Conservation (phyloP, 78 protist genomes). For the Creolimax fragrantissima region DNA sequence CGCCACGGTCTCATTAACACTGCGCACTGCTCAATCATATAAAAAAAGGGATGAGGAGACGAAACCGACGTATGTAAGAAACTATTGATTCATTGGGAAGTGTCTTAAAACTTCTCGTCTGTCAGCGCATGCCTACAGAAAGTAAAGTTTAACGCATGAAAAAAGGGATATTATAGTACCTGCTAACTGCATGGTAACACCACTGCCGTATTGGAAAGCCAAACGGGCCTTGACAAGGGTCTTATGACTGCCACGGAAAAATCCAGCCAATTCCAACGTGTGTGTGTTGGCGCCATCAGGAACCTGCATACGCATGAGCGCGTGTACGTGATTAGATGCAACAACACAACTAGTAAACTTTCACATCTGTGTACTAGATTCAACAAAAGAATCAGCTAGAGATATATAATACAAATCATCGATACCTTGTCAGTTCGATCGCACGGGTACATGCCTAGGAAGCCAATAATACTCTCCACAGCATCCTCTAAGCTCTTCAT, state of each 20-base stretch:
- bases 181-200: slow-evolving; percentile 26
- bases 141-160: neutral
- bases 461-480: slow-evolving; percentile 38
- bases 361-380: too few relatives aligned
- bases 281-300: neutral
- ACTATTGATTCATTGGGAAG: neutral
- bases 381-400: too few relatives aligned
- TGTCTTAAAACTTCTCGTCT: neutral
- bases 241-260: slow-evolving; percentile 21
- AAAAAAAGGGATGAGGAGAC: neutral
- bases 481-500: slow-evolving; percentile 51
- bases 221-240: slow-evolving; percentile 4
- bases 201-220: slow-evolving; percentile 5
- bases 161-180: neutral
- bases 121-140: neutral
- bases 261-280: slow-evolving; percentile 23
- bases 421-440: slow-evolving; percentile 43
- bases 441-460: slow-evolving; percentile 68
- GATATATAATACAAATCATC: too few relatives aligned
- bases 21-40: neutral
- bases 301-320: neutral
- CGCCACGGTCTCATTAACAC: neutral
- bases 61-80: neutral
- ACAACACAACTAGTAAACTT: too few relatives aligned
- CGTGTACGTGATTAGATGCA: neutral